phyloP scores from a whole-genome alignment of 768 basidiomycete species.

The Calocybe cyanea region DNA sequence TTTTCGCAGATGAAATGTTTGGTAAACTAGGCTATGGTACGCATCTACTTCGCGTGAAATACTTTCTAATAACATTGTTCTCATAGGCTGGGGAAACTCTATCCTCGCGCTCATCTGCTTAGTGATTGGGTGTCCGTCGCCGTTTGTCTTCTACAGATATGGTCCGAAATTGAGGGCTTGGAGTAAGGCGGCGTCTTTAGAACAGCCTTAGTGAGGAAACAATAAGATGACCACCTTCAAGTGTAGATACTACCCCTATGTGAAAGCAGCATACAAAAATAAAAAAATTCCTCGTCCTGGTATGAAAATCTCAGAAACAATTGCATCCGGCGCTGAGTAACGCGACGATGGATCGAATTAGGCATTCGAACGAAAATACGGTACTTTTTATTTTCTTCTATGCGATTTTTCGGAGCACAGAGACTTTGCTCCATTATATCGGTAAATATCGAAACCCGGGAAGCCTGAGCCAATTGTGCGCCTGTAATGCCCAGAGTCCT shows the following conservation, averaged over 20 bases:
- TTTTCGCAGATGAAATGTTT: constrained; percentile 61
- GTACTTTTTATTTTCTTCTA: too few relatives aligned
- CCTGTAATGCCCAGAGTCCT: too few relatives aligned
- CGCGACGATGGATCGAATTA: not conserved
- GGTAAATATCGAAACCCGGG: too few relatives aligned
- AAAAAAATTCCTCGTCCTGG: not conserved
- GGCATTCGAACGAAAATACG: too few relatives aligned
- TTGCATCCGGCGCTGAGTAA: not conserved
- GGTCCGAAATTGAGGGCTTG: constrained; percentile 32
- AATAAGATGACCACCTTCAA: not conserved
- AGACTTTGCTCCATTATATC: too few relatives aligned
- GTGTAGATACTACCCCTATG: too few relatives aligned
- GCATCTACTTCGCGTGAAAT: not conserved
- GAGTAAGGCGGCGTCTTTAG: constrained; percentile 33
- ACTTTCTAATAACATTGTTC: not conserved
- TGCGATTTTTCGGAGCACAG: too few relatives aligned
- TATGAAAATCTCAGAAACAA: not conserved
- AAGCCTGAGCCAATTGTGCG: too few relatives aligned
- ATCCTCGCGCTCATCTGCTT: constrained; percentile 51
- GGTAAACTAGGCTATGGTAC: constrained; percentile 40
- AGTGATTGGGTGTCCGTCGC: constrained; percentile 48
- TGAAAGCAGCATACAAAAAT: not conserved
- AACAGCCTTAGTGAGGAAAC: constrained; percentile 14
- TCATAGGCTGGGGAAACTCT: constrained; percentile 50
- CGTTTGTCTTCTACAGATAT: constrained; percentile 38